Percentiles rank a stretch among this genome's conserved stretches.
These are phyloP conservation scores for Aurifilum marmelostoma DNA, from an alignment of 2,329 filamentous ascomycete genomes.

Conservation along the genomic window DNA sequence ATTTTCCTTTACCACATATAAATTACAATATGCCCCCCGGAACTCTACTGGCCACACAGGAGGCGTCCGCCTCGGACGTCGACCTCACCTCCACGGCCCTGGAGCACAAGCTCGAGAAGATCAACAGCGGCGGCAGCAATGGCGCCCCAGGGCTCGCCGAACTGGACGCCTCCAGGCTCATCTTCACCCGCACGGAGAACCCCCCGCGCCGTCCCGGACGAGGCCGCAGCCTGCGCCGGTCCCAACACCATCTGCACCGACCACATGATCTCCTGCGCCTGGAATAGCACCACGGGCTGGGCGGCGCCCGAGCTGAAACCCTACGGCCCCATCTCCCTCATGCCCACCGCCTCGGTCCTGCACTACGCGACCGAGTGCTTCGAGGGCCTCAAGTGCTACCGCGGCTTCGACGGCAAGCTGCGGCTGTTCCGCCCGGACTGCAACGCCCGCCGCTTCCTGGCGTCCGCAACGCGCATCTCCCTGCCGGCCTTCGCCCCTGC, in stretches of 20 bases:
- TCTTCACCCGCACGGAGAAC: slow-evolving; percentile 53
- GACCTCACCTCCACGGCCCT: slow-evolving; percentile 57
- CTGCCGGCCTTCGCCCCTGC: slow-evolving; percentile 73
- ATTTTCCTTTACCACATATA: not conserved
- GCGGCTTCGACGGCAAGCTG: slow-evolving; percentile 74
- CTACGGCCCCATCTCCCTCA: slow-evolving; percentile 76
- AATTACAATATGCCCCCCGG: slow-evolving; percentile 36
- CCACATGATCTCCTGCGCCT: slow-evolving; percentile 78
- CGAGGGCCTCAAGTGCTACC: slow-evolving; percentile 82
- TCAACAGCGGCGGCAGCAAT: slow-evolving; percentile 37
- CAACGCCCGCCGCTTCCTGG: slow-evolving; percentile 69
- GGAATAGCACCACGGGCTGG: slow-evolving; percentile 72
- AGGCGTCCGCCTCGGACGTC: slow-evolving; percentile 48
- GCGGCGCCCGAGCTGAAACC: slow-evolving; percentile 72
- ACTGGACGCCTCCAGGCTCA: slow-evolving; percentile 66
- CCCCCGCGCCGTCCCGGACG: slow-evolving; percentile 58
- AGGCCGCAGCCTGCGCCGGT: slow-evolving; percentile 50
- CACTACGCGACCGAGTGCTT: slow-evolving; percentile 94
- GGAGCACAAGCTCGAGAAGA: slow-evolving; percentile 50
- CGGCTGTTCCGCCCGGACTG: slow-evolving; percentile 77
- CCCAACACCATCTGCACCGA: slow-evolving; percentile 69
- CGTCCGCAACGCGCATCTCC: slow-evolving; percentile 67
- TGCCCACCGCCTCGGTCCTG: slow-evolving; percentile 78
- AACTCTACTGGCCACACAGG: slow-evolving; percentile 40
- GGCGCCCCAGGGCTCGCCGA: slow-evolving; percentile 55